A percentile compares a stretch with the other conserved stretches of the same genome.
phyloP scores from a whole-genome alignment of 139 green algal species.

The Chlorella sp. region DNA sequence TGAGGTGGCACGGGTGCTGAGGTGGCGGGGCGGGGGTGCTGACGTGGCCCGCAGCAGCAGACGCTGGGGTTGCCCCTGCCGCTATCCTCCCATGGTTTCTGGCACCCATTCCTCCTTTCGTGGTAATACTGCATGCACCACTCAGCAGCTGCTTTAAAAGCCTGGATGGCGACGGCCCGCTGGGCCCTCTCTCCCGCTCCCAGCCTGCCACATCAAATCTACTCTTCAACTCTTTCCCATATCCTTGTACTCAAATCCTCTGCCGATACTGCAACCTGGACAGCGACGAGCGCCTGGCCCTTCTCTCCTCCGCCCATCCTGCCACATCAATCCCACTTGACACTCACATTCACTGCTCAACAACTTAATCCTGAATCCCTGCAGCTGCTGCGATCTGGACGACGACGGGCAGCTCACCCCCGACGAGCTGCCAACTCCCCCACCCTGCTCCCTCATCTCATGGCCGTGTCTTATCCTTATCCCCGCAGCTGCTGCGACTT shows the following conservation, averaged over 20 bases:
- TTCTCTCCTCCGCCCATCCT: too few species aligned
- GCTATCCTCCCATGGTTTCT: background rate
- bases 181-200: conserved; percentile 45
- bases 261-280: conserved; percentile 90
- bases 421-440: conserved; percentile 41
- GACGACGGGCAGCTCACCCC: conserved; percentile 83
- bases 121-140: background rate
- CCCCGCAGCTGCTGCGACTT: too few species aligned
- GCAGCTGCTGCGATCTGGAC: conserved; percentile 90
- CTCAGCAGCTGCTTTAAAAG: conserved; percentile 75
- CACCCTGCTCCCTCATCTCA: too few species aligned
- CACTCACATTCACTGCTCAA: too few species aligned
- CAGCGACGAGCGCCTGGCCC: too few species aligned
- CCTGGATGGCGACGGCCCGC: conserved; percentile 87
- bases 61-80: background rate
- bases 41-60: too few species aligned
- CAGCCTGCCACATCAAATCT: background rate
- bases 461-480: too few species aligned
- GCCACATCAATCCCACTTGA: too few species aligned
- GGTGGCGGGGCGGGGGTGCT: too few species aligned
- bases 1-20: background rate
- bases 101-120: background rate
- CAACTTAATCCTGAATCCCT: too few species aligned
- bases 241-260: too few species aligned
- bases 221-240: background rate